A percentile compares a stretch with the other conserved stretches of the same genome.
These are phyloP conservation scores for Podaxis sp. DNA, from an alignment of 768 basidiomycete genomes.

Conservation along the genomic window DNA sequence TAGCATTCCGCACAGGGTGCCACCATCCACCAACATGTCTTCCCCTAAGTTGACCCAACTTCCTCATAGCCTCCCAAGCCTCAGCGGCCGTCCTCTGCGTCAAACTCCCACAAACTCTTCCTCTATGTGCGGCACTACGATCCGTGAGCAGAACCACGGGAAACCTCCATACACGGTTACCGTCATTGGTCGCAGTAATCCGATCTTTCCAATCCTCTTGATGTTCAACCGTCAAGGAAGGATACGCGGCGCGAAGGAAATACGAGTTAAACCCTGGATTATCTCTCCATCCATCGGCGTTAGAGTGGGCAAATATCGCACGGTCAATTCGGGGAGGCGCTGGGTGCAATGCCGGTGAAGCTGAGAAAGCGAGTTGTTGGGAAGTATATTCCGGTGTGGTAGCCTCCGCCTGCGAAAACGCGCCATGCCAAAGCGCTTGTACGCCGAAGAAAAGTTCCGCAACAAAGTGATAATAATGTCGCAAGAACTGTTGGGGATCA, in stretches of 20 bases:
- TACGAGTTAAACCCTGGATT: slow-evolving; percentile 72
- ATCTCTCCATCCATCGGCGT: slow-evolving; percentile 68
- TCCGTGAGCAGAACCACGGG: slow-evolving; percentile 67
- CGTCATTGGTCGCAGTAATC: slow-evolving; percentile 24
- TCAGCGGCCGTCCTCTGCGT: slow-evolving; percentile 73
- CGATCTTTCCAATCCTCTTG: slow-evolving; percentile 72
- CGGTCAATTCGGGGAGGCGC: slow-evolving; percentile 57
- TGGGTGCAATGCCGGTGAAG: slow-evolving; percentile 18
- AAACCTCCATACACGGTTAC: slow-evolving; percentile 64
- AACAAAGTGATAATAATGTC: slow-evolving; percentile 85
- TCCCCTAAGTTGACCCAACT: slow-evolving; percentile 28
- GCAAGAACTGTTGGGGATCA: slow-evolving; percentile 73
- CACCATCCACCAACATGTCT: slow-evolving; percentile 63
- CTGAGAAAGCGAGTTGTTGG: slow-evolving; percentile 3
- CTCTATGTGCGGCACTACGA: slow-evolving; percentile 73
- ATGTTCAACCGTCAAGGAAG: slow-evolving; percentile 63
- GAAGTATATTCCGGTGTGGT: slow-evolving; percentile 1
- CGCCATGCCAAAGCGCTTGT: slow-evolving; percentile 71
- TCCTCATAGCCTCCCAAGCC: slow-evolving; percentile 52
- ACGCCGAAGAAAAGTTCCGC: slow-evolving; percentile 76
- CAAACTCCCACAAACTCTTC: slow-evolving; percentile 52
- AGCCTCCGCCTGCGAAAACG: slow-evolving; percentile 26
- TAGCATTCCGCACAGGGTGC: slow-evolving; percentile 63
- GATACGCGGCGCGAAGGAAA: slow-evolving; percentile 71
- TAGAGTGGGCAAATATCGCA: slow-evolving; percentile 64